A percentile compares a stretch with the other conserved stretches of the same genome.
Evolutionary conservation across 768 basidiomycete genomes (phyloP).

Genomic region (Suillus fuscotomentosus): DNA sequence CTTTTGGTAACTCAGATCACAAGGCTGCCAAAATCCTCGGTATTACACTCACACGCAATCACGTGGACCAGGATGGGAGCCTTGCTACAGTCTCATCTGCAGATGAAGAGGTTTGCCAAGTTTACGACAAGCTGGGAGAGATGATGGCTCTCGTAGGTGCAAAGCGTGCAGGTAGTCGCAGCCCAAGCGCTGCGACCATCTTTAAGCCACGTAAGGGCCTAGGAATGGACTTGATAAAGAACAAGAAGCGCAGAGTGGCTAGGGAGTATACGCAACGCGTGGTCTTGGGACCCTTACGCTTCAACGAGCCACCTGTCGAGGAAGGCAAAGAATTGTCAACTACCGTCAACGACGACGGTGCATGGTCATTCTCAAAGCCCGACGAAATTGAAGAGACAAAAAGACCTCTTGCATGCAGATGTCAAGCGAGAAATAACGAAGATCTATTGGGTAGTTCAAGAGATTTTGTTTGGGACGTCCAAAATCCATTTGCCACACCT

Average conservation of each 20-base stretch:
- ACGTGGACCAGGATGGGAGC: background rate
- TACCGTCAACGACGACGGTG: constrained; percentile 1
- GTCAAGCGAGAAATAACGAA: background rate
- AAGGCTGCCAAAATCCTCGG: constrained; percentile 17
- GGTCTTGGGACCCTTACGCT: background rate
- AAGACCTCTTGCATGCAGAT: background rate
- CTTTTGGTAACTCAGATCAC: constrained; percentile 11
- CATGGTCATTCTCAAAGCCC: constrained; percentile 4
- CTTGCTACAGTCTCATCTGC: background rate
- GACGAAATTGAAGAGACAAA: constrained; percentile 1
- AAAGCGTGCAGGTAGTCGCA: constrained; percentile 7
- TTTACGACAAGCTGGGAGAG: background rate
- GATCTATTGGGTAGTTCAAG: background rate
- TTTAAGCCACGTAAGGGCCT: constrained; percentile 9
- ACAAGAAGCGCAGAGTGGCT: constrained; percentile 5
- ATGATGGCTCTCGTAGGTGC: constrained; percentile 12
- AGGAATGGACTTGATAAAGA: background rate
- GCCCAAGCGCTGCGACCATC: constrained; percentile 6
- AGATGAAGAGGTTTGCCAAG: background rate
- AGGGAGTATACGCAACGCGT: constrained; percentile 3
- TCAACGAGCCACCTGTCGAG: background rate
- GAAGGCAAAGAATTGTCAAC: background rate
- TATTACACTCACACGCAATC: constrained; percentile 17
- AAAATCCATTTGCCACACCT: constrained; percentile 14
- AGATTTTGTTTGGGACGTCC: constrained; percentile 17